phyloP scores from a whole-genome alignment of 495 filamentous ascomycete genomes.

The Penicillium mononematosum region DNA sequence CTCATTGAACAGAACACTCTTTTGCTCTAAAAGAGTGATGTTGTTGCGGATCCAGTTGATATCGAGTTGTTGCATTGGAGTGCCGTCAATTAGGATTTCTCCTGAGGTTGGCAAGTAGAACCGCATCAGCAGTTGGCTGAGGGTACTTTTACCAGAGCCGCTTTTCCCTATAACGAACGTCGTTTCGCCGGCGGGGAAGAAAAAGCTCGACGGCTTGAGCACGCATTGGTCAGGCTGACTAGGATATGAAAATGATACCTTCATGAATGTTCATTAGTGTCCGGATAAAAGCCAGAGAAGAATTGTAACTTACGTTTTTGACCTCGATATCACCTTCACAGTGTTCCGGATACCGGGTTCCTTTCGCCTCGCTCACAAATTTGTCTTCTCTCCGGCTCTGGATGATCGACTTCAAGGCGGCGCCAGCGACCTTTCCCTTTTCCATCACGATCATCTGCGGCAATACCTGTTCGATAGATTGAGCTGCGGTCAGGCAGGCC shows the following conservation, averaged over 20 bases:
- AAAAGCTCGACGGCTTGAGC: slow-evolving; percentile 59
- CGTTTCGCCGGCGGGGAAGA: slow-evolving; percentile 69
- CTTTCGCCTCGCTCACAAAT: slow-evolving; percentile 22
- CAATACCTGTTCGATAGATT: slow-evolving; percentile 68
- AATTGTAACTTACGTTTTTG: slow-evolving; percentile 55
- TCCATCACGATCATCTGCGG: slow-evolving; percentile 72
- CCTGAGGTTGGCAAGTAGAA: slow-evolving; percentile 71
- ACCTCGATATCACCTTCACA: slow-evolving; percentile 70
- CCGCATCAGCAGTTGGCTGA: slow-evolving; percentile 73
- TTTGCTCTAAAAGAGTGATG: slow-evolving; percentile 80
- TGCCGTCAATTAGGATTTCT: slow-evolving; percentile 66
- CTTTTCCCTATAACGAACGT: slow-evolving; percentile 84
- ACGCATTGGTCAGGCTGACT: slow-evolving; percentile 62
- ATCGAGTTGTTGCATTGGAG: slow-evolving; percentile 60
- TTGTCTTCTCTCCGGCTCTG: slow-evolving; percentile 20
- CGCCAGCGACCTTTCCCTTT: slow-evolving; percentile 76
- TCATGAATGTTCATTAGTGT: neutral
- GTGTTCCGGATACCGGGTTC: slow-evolving; percentile 27
- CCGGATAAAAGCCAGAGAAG: neutral
- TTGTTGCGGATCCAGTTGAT: slow-evolving; percentile 74
- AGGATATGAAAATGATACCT: slow-evolving; percentile 83
- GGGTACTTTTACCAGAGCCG: slow-evolving; percentile 90
- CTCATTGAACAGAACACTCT: slow-evolving; percentile 80
- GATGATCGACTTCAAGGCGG: slow-evolving; percentile 53
- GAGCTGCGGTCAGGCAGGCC: slow-evolving; percentile 70